Evolutionary conservation across 2,329 filamentous ascomycete species (phyloP).

Genomic region (Aspergillus flavus): DNA sequence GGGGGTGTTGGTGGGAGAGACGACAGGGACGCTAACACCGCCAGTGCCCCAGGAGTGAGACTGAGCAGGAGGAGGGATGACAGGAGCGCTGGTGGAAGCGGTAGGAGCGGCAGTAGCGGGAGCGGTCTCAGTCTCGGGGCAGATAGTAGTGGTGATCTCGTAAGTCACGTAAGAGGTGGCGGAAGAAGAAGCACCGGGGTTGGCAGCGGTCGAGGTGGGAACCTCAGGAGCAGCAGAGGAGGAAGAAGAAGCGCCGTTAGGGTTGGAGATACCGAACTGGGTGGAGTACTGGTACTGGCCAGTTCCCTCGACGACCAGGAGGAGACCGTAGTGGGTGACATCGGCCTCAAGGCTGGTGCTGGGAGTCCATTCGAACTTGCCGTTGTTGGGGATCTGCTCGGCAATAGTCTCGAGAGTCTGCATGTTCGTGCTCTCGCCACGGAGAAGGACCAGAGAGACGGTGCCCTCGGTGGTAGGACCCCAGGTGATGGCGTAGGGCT

Average conservation of each 20-base stretch:
- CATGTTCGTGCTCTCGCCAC: constrained; percentile 60
- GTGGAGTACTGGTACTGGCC: constrained; percentile 65
- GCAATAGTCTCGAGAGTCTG: constrained; percentile 54
- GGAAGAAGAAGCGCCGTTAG: constrained; percentile 20
- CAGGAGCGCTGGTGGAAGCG: constrained; percentile 9
- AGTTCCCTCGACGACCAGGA: constrained; percentile 62
- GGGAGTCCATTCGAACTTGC: constrained; percentile 59
- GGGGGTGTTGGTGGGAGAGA: constrained; percentile 16
- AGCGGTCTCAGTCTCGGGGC: constrained; percentile 13
- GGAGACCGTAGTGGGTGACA: constrained; percentile 60
- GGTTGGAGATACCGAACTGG: constrained; percentile 60
- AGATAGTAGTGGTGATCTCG: constrained; percentile 10
- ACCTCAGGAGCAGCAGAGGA: constrained; percentile 6
- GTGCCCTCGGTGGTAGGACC: constrained; percentile 38
- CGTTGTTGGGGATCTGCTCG: constrained; percentile 59
- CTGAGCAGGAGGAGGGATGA: constrained; percentile 9
- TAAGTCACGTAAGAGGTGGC: neutral
- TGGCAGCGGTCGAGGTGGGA: constrained; percentile 10
- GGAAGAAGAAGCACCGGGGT: constrained; percentile 16
- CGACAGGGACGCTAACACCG: constrained; percentile 16
- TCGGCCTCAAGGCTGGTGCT: constrained; percentile 51
- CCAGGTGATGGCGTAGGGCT: constrained; percentile 63
- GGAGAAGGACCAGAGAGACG: constrained; percentile 62
- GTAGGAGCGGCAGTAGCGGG: constrained; percentile 12
- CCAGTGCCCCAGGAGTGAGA: constrained; percentile 1